These are phyloP conservation scores for Achaetomium macrosporum DNA, from an alignment of 2,329 filamentous ascomycete genomes.

Conservation along the genomic window DNA sequence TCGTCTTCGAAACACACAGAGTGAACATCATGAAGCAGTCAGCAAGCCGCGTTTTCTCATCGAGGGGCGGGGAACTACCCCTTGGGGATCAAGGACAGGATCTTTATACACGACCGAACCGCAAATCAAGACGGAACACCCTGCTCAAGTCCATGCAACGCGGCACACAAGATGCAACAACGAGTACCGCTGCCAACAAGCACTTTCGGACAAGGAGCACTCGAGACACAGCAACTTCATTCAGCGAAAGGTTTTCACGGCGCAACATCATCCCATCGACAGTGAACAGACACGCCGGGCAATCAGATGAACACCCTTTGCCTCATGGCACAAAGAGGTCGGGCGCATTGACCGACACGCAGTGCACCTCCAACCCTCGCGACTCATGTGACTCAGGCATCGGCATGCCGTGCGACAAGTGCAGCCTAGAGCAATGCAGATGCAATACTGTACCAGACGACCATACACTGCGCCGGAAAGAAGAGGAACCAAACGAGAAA, in stretches of 20 bases:
- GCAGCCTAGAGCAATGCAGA: slow-evolving; percentile 5
- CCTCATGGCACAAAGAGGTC: too few species aligned
- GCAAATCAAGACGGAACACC: slow-evolving; percentile 18
- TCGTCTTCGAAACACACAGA: slow-evolving; percentile 23
- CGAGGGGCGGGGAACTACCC: not conserved
- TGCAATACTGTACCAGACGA: not conserved
- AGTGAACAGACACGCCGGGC: too few species aligned
- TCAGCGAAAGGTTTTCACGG: too few species aligned
- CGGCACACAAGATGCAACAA: not conserved
- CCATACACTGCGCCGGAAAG: not conserved
- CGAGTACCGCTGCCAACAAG: not conserved
- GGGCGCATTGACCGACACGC: too few species aligned
- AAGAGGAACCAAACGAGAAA: not conserved
- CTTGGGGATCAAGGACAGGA: not conserved
- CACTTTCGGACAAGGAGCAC: not conserved
- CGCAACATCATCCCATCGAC: not conserved
- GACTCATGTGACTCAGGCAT: slow-evolving; percentile 21
- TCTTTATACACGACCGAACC: slow-evolving; percentile 4
- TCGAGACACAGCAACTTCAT: not conserved
- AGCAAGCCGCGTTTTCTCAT: not conserved
- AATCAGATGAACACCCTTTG: too few species aligned
- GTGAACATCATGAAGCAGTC: slow-evolving; percentile 20
- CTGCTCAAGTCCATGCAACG: slow-evolving; percentile 12
- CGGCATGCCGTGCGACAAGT: slow-evolving; percentile 17
- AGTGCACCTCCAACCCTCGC: not conserved